Evolutionary conservation across 345 rosid genomes (phyloP), one percentile per base, ranked within the genome.

Genomic region (Aquilaria yunnanensis): DNA sequence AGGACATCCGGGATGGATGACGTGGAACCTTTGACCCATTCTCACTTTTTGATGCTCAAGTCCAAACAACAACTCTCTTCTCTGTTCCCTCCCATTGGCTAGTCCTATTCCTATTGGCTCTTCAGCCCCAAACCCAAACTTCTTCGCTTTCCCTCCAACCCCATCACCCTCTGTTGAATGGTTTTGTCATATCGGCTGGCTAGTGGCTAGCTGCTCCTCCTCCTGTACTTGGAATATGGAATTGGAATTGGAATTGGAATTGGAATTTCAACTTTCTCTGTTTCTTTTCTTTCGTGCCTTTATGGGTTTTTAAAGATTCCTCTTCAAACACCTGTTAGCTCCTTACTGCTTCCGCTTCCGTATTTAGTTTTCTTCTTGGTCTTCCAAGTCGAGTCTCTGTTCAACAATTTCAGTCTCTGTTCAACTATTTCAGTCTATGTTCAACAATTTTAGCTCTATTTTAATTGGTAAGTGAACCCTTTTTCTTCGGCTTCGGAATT

Each of bases 11-110:
- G 11, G 70, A 63, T 74, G 11, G 70, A 63, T 74, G 77, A 80
- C 68, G 63, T 77, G 78, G 65, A 72, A 51, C 70, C 32, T 69
- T 77, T 75, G 78, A 75, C 82, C 58, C 53, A 10, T 62, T 74
- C 75, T 57, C 45, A 9, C 2, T 16, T 16, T 49, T 14, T 30
- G 30, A 4, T 10, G 37, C 56, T 23, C 52, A 14, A 57, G n/a
- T 51, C 59, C 56, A 65, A 65, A 57, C 32, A 45, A 16, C 23
- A 23, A 23, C 23, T 23, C 41, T 10, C 30, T 9, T 57, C 49
- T 56, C 56, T 37, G 31, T 6, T n/a, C 12, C 51, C 49, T 51
- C 56, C 59, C 33, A 29, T 59, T 14, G 56, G 52, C 56, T 14
- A 14, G 10, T 12, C 43, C 43, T 5, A 23, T 23, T 23, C 5